Conservation (phyloP, 768 basidiomycete species). For the Russula olivacea region DNA sequence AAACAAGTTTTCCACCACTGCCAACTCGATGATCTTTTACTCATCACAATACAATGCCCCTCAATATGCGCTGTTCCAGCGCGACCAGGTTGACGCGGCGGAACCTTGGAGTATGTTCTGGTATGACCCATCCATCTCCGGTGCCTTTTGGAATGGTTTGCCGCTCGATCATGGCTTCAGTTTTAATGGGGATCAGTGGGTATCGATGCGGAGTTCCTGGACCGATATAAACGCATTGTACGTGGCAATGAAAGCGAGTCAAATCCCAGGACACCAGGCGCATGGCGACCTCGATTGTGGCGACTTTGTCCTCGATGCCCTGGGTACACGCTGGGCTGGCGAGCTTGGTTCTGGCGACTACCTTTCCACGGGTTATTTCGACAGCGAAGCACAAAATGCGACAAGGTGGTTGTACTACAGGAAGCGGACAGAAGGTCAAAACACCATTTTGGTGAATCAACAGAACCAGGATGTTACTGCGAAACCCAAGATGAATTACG, state of each 20-base stretch:
- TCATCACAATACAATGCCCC: slow-evolving; percentile 64
- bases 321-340: slow-evolving; percentile 92
- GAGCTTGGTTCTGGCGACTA: slow-evolving; percentile 92
- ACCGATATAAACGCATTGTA: slow-evolving; percentile 78
- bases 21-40: slow-evolving; percentile 82
- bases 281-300: slow-evolving; percentile 94
- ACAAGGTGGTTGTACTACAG: slow-evolving; percentile 89
- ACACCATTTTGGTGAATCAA: slow-evolving; percentile 73
- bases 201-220: slow-evolving; percentile 88
- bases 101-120: slow-evolving; percentile 70
- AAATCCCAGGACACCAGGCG: slow-evolving; percentile 77
- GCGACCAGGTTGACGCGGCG: slow-evolving; percentile 62
- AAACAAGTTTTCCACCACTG: slow-evolving; percentile 93
- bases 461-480: slow-evolving; percentile 76
- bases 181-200: slow-evolving; percentile 74
- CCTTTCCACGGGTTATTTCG: slow-evolving; percentile 70
- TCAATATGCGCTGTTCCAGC: slow-evolving; percentile 79
- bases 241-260: slow-evolving; percentile 86
- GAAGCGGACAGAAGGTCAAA: slow-evolving; percentile 96
- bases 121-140: slow-evolving; percentile 78
- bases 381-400: slow-evolving; percentile 58
- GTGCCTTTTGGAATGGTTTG: slow-evolving; percentile 89
- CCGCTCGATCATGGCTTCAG: slow-evolving; percentile 80
- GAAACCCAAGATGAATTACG: slow-evolving; percentile 50
- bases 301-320: slow-evolving; percentile 91